These are phyloP conservation scores for Acanthochlamys bracteata DNA, from an alignment of 106 monocot genomes.

Conservation along the genomic window DNA sequence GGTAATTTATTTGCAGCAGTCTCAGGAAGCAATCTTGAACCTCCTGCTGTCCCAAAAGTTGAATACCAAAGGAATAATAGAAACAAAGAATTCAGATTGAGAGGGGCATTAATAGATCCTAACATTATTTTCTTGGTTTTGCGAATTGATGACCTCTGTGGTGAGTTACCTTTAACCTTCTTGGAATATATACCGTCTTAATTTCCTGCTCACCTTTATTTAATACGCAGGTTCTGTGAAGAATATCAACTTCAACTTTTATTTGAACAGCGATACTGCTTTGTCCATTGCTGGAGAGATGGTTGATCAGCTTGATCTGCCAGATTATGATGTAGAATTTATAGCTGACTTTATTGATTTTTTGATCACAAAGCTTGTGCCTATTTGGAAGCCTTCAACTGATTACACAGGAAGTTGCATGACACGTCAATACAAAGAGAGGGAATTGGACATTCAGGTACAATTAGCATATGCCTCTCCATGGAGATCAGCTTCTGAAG, in stretches of 20 bases:
- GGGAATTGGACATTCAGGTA: too few species aligned
- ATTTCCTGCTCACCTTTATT: not conserved
- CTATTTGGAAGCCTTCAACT: conserved; percentile 31
- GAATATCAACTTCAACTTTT: conserved; percentile 49
- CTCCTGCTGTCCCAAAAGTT: conserved; percentile 6
- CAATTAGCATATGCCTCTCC: too few species aligned
- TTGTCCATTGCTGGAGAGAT: conserved; percentile 51
- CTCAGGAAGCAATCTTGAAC: conserved; percentile 4
- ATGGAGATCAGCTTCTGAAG: too few species aligned
- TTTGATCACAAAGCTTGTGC: conserved; percentile 41
- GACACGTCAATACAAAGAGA: conserved; percentile 8
- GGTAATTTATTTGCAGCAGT: conserved; percentile 11
- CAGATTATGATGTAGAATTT: conserved; percentile 50
- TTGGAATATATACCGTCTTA: not conserved
- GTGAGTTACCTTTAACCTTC: conserved; percentile 18
- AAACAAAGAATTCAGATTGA: conserved; percentile 36
- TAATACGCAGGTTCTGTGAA: conserved; percentile 23
- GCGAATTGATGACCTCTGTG: conserved; percentile 28
- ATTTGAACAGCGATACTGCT: conserved; percentile 51
- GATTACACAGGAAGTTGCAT: conserved; percentile 18
- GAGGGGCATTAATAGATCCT: conserved; percentile 32
- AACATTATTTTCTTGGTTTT: conserved; percentile 27
- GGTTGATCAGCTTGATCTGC: conserved; percentile 42
- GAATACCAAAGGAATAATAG: conserved; percentile 35
- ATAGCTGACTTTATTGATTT: conserved; percentile 66